Percentiles rank a stretch among this genome's conserved stretches.
These are phyloP conservation scores for Ophiostoma angusticollis DNA, from an alignment of 2,329 filamentous ascomycete genomes.

Conservation along the genomic window DNA sequence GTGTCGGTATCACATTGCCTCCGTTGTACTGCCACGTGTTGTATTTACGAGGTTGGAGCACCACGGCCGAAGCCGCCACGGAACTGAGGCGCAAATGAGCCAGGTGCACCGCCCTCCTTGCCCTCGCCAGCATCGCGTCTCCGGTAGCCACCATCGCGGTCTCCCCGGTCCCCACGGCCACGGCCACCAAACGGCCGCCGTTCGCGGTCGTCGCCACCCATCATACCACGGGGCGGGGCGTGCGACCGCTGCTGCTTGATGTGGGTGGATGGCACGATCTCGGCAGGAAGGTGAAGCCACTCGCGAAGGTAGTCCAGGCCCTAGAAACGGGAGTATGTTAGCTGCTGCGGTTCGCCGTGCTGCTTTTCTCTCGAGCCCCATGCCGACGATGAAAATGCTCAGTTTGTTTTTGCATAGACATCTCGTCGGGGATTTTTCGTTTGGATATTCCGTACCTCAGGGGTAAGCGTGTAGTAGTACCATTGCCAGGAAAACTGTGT, in stretches of 20 bases:
- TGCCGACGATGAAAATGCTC: too few relatives aligned
- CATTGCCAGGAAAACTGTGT: conserved; percentile 99
- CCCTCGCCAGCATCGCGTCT: conserved; percentile 74
- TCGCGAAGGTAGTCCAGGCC: conserved; percentile 99
- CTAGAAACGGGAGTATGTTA: conserved; percentile 37
- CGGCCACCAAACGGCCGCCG: conserved; percentile 69
- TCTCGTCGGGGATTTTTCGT: background rate
- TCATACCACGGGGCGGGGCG: conserved; percentile 96
- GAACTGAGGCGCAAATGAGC: conserved; percentile 88
- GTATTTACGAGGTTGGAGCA: conserved; percentile 53
- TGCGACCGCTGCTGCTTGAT: conserved; percentile 99
- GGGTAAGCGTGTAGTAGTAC: conserved; percentile 97
- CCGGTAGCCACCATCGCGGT: conserved; percentile 83
- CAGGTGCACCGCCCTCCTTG: conserved; percentile 86
- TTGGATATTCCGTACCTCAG: conserved; percentile 13
- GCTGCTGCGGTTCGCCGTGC: too few relatives aligned
- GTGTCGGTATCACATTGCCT: conserved; percentile 5
- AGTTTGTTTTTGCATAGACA: too few relatives aligned
- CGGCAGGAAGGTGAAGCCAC: conserved; percentile 98
- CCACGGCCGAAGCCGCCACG: conserved; percentile 84
- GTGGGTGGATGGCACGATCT: conserved; percentile 99
- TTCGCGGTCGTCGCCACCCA: conserved; percentile 75
- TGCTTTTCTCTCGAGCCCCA: too few relatives aligned
- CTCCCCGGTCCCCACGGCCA: conserved; percentile 65
- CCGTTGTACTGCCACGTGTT: background rate